A percentile compares a stretch with the other conserved stretches of the same genome.
Evolutionary conservation across 2,329 filamentous ascomycete species (phyloP).

Genomic region (Cyclaneusma minus): DNA sequence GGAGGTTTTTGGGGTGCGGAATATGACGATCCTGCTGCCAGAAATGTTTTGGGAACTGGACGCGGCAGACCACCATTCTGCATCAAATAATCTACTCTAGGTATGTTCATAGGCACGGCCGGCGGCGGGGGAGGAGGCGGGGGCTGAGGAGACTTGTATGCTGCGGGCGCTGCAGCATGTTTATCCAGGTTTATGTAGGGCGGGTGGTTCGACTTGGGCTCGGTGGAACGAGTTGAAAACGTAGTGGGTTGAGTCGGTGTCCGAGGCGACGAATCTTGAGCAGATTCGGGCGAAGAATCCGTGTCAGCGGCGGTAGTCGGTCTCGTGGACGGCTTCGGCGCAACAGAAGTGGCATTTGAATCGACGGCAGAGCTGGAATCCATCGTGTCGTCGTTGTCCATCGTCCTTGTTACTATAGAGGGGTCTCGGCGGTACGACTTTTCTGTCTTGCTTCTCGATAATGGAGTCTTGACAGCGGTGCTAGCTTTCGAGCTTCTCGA

Average conservation of each 20-base stretch:
- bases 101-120: constrained; percentile 44
- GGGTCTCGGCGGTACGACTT: constrained; percentile 16
- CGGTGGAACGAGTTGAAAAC: no score
- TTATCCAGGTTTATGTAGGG: no score
- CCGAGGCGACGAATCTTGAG: constrained; percentile 39
- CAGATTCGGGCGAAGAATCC: constrained; percentile 29
- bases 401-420: constrained; percentile 2
- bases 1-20: constrained; percentile 28
- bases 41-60: constrained; percentile 56
- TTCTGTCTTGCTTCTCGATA: constrained; percentile 14
- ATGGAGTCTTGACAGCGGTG: constrained; percentile 35
- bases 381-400: constrained; percentile 4
- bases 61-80: constrained; percentile 72
- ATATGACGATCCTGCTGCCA: constrained; percentile 40
- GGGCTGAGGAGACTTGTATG: constrained; percentile 24
- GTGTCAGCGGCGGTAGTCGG: constrained; percentile 23
- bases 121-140: constrained; percentile 60
- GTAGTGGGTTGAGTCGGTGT: constrained; percentile 41
- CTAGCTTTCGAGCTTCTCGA: constrained; percentile 41
- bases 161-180: constrained; percentile 8
- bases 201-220: constrained; percentile 7
- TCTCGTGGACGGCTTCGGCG: constrained; percentile 24
- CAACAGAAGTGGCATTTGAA: constrained; percentile 23
- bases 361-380: constrained; percentile 16
- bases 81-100: constrained; percentile 81